A percentile compares a stretch with the other conserved stretches of the same genome.
Evolutionary conservation across 2,329 filamentous ascomycete species (phyloP).

Genomic region (Ophiocordyceps polyrhachis-furcata): DNA sequence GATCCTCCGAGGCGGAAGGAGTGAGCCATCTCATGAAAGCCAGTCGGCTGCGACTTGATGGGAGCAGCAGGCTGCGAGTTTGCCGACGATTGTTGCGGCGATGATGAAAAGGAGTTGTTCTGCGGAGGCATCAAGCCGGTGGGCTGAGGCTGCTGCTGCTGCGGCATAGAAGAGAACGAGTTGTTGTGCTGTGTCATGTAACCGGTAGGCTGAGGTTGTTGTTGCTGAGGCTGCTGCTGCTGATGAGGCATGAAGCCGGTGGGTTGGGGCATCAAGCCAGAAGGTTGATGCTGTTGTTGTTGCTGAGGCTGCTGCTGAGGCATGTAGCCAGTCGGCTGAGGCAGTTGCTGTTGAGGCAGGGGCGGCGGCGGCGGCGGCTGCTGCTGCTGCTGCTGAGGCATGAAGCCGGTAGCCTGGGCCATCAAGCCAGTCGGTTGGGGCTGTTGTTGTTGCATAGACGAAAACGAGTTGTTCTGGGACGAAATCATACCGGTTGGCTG

Average conservation of each 20-base stretch:
- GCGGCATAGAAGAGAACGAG: too few species aligned
- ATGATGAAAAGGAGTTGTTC: constrained; percentile 20
- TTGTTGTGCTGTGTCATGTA: too few species aligned
- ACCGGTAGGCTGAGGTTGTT: constrained; percentile 19
- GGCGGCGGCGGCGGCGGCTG: too few species aligned
- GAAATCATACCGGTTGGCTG: constrained; percentile 10
- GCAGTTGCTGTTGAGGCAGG: background rate
- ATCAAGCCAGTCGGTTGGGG: background rate
- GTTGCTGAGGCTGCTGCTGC: background rate
- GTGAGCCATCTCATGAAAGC: constrained; percentile 47
- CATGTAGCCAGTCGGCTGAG: background rate
- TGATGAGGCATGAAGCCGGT: background rate
- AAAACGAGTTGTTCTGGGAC: constrained; percentile 22
- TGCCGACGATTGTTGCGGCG: constrained; percentile 28
- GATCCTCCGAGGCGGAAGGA: constrained; percentile 39
- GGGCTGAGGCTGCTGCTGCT: constrained; percentile 33
- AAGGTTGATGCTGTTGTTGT: background rate
- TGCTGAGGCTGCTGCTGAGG: background rate
- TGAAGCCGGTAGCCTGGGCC: background rate
- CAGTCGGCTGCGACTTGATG: constrained; percentile 47
- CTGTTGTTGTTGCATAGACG: background rate
- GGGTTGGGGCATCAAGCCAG: background rate
- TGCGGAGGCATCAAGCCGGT: constrained; percentile 7
- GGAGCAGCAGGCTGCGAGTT: constrained; percentile 34
- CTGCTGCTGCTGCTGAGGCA: background rate